Evolutionary conservation across 2,329 filamentous ascomycete species (phyloP), one percentile per base, ranked within the genome.

Genomic region (Fusarium subtropicale): DNA sequence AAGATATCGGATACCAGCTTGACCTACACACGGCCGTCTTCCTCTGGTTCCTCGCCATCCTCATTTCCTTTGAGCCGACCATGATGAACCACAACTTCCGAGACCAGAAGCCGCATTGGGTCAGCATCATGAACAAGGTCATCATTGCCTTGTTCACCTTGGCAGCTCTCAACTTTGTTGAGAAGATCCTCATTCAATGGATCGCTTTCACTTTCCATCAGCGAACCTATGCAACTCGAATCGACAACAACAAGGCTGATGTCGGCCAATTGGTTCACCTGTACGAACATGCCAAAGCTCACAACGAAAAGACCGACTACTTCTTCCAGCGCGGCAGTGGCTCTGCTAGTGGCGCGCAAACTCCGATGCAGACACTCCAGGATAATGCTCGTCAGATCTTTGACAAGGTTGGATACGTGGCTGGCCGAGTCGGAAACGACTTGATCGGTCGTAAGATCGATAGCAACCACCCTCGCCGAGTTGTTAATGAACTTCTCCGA

Each of bases 121-220:
- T 97, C 78, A 82, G 81, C 31, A 88, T 90, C 16, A 87, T 94
- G 70, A 92, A 97, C 84, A 97, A 97, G 78, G 87, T 98, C 73
- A 90, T 97, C 64, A 89, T 97, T 20, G 87, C 92, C 4, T 76
- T 97, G n/a, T 94, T 98, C 72, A 91, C 97, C 16, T 87, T 92
- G 65, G 87, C 90, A 0, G 84, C 89, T 4, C 83, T 97, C 66
- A 97, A 98, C 79, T 91, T 96, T 64, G 84, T 91, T 54, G 94
- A 97, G 79, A 98, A 97, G 83, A 92, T 97, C 64, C 87, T 97
- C 71, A 97, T 97, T 57, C 94, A 97, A 76, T 90, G 97, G 81
- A 97, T 98, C 71, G 94, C 95, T 33, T 94, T 94, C 60, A 94
- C 91, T 66, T 98, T 98, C 80, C 95, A 98, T 78, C 84, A 92